phyloP scores from a whole-genome alignment of 1,284 basidiomycete genomes.

The Leccinum discolor region DNA sequence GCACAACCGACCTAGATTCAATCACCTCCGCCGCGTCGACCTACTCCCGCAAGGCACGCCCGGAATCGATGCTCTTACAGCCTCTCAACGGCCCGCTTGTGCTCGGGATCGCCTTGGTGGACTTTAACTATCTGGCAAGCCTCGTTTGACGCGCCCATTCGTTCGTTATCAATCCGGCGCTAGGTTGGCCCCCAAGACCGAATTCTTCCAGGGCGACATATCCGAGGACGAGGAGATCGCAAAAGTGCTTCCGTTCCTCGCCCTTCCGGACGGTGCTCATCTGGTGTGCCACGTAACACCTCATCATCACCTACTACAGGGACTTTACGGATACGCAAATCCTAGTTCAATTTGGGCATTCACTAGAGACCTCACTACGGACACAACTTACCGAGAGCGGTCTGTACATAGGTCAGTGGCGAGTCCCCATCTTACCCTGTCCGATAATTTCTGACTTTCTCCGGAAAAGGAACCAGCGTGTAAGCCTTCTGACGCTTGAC shows the following conservation, averaged over 20 bases:
- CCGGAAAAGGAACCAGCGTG: constrained; percentile 75
- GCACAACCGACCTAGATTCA: constrained; percentile 54
- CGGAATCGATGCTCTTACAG: constrained; percentile 70
- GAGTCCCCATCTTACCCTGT: constrained; percentile 1
- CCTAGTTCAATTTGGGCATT: constrained; percentile 79
- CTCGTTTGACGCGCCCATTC: constrained; percentile 3
- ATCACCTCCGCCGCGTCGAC: constrained; percentile 63
- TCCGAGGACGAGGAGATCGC: constrained; percentile 81
- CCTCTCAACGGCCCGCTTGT: constrained; percentile 63
- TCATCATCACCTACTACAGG: constrained; percentile 34
- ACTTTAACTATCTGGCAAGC: constrained; percentile 87
- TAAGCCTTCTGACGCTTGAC: constrained; percentile 36
- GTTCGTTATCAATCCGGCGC: constrained; percentile 17
- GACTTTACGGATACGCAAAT: constrained; percentile 87
- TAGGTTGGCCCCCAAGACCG: constrained; percentile 89
- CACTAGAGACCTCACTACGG: constrained; percentile 68
- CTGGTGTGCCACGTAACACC: constrained; percentile 52
- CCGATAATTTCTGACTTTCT: constrained; percentile 14
- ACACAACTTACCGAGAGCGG: constrained; percentile 78
- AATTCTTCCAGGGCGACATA: constrained; percentile 73
- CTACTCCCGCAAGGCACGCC: constrained; percentile 73
- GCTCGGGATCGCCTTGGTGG: constrained; percentile 83
- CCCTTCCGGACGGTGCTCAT: constrained; percentile 96
- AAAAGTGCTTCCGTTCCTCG: constrained; percentile 93
- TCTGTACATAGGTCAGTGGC: constrained; percentile 79